Base-by-base conservation (phyloP, 768 basidiomycete genomes). In the Grammothele lineata region DNA sequence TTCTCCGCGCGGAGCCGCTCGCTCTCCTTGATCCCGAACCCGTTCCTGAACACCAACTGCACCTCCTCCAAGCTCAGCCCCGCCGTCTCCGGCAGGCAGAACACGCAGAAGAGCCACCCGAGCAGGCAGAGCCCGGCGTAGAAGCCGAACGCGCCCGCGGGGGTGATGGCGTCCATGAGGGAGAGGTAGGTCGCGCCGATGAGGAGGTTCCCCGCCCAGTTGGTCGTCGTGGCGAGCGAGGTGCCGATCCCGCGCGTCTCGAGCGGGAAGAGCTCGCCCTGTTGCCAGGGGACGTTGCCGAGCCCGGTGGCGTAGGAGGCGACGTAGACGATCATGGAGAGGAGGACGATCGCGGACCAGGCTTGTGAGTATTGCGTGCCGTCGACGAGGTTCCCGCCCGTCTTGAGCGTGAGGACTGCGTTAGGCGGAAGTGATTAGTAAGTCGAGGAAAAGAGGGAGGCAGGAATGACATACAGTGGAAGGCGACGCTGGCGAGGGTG, bases 231-330 rank as follows among this genome's bases (percentile, higher is more conserved):
- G 9, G 81, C 73, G 39, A 88, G 71, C 0, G 82, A 83, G 6
- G 85, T 85, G 24, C 87, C 87, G 47, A 90, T 77, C 2, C 89
- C 88, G 40, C 88, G 78, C 15, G 87, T 83, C 72, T 89, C 85
- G 32, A 91, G 75, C 17, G 75, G 71, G 66, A 92, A 92, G 10
- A 92, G 73, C 60, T 91, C 89, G 36, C 87, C 87, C 62, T 90
- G 89, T 57, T 89, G 87, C 89, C 89, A 91, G 0, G 89, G 89
- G 2, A 89, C 80, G 57, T 87, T 87, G 0, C 87, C 87, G 14
- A 89, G 66, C 4, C 87, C 84, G 2, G 77, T 84, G 0, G 87
- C 90, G 58, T 92, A 92, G 9, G 83, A 83, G 1, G 85, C 85
- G 18, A 90, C 87, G 65, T 85, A 92, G 54, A 87, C 60, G 54